Base-by-base conservation (phyloP, 177 flowering plant species). In the Vitis hybrid region DNA sequence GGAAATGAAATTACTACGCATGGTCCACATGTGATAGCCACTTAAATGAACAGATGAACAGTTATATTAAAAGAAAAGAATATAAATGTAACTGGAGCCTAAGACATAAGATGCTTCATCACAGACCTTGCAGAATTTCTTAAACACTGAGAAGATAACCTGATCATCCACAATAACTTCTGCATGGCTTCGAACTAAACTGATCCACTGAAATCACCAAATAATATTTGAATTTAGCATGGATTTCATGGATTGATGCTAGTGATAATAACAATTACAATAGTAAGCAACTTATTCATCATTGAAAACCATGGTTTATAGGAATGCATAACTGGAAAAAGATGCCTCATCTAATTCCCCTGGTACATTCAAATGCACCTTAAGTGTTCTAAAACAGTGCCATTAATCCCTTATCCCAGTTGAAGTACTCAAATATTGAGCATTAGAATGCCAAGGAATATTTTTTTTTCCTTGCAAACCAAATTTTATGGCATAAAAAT, bases 111-210 rank as follows among this genome's bases (percentile, higher is more conserved):
- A 32, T 61, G 51, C 12, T 55, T 15, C 18, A 65, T 12, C 56
- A 51, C 72, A 56, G 79, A 93, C 98, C 91, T 89, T 90, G 84
- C 98, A 93, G 34, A 79, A 79, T 72, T 70, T 85, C 76, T 77
- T 80, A 81, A 93, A 93, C 59, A 81, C 82, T 19, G 96, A 84
- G 71, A 91, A 82, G 48, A 89, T 64, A 63, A 76, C 56, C 39
- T 82, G 88, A 86, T 93, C 98, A 76, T 87, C 84, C 8, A 82
- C 92, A 62, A 93, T 68, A 17, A 87, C 84, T 62, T 85, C 84
- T 17, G 97, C 97, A 74, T 93, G 91, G 54, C 72, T 82, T 32
- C 96, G 88, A 54, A 85, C 72, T 65, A 93, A 66, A 67, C 93
- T 65, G 34, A 91, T 81, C 98, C 98, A 93, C 98, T 93, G 87